These are phyloP conservation scores for Starmerella tilneyi DNA, from an alignment of 805 yeast genomes.

Conservation along the genomic window DNA sequence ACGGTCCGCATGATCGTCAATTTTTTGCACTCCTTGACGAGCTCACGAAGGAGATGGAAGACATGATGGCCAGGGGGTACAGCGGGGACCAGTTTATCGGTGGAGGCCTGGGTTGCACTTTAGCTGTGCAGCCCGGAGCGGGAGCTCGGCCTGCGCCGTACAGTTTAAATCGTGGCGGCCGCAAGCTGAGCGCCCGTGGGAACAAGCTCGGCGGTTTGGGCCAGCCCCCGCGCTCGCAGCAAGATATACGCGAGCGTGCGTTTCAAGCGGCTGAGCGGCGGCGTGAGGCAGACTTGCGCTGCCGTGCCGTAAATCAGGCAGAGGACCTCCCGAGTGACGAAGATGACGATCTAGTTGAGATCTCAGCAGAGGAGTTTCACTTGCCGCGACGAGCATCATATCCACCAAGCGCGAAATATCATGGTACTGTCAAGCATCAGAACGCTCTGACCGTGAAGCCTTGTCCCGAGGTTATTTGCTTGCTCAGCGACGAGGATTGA, in stretches of 20 bases:
- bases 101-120: slow-evolving; percentile 40
- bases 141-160: too few relatives aligned
- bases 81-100: slow-evolving; percentile 42
- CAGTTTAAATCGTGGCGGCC: neutral
- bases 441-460: too few relatives aligned
- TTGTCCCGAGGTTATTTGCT: neutral
- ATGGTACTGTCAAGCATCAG: too few relatives aligned
- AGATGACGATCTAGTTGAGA: slow-evolving; percentile 1
- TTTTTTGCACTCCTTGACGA: slow-evolving; percentile 61
- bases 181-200: slow-evolving; percentile 23
- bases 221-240: slow-evolving; percentile 30
- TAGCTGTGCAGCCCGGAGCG: too few relatives aligned
- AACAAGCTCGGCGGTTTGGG: slow-evolving; percentile 34
- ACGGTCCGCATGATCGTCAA: slow-evolving; percentile 68
- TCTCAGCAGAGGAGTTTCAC: slow-evolving; percentile 7
- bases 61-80: slow-evolving; percentile 35
- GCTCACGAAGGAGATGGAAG: slow-evolving; percentile 42
- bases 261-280: slow-evolving; percentile 57
- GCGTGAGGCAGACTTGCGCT: slow-evolving; percentile 21
- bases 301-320: slow-evolving; percentile 15
- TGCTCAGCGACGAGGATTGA: slow-evolving; percentile 5
- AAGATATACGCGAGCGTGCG: slow-evolving; percentile 37
- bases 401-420: too few relatives aligned
- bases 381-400: too few relatives aligned
- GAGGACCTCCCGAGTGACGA: slow-evolving; percentile 8